A percentile compares a stretch with the other conserved stretches of the same genome.
Conservation (phyloP, 2,329 filamentous ascomycete genomes). For the Dendrostoma leiphaemia region DNA sequence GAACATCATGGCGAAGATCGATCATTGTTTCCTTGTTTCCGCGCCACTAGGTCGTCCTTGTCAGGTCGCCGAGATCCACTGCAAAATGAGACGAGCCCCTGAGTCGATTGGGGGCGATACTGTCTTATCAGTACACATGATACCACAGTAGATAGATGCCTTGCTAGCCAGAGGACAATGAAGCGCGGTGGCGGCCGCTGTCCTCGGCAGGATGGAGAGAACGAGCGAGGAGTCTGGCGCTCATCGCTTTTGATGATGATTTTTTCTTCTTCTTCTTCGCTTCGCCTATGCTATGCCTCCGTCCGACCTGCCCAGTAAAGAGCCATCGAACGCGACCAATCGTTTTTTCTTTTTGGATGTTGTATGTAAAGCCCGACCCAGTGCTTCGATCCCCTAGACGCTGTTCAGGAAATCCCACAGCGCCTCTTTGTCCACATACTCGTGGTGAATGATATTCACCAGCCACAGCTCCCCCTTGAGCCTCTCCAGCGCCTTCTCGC, state of each 20-base stretch:
- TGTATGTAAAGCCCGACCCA: neutral
- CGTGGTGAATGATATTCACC: slow-evolving; percentile 86
- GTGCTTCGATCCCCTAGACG: slow-evolving; percentile 1
- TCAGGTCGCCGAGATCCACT: slow-evolving; percentile 8
- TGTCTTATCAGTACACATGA: too few species aligned
- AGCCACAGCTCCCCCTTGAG: slow-evolving; percentile 75
- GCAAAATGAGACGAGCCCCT: slow-evolving; percentile 4
- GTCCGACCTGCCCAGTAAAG: too few species aligned
- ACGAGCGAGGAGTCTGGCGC: neutral
- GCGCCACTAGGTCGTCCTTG: too few species aligned
- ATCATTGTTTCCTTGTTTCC: too few species aligned
- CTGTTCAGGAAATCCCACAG: slow-evolving; percentile 67
- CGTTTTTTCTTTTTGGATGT: neutral
- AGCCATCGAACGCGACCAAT: neutral
- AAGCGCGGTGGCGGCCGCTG: too few species aligned
- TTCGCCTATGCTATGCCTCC: neutral
- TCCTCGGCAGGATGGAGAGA: neutral
- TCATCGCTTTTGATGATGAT: neutral
- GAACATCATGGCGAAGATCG: neutral
- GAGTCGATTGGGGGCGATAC: slow-evolving; percentile 3
- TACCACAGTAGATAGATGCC: too few species aligned
- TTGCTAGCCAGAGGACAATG: too few species aligned
- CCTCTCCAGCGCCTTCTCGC: slow-evolving; percentile 66
- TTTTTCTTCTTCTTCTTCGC: neutral
- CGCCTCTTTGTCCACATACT: slow-evolving; percentile 67